Evolutionary conservation across 139 green algal species (phyloP).

Genomic region (Raphidocelis subcapitata): DNA sequence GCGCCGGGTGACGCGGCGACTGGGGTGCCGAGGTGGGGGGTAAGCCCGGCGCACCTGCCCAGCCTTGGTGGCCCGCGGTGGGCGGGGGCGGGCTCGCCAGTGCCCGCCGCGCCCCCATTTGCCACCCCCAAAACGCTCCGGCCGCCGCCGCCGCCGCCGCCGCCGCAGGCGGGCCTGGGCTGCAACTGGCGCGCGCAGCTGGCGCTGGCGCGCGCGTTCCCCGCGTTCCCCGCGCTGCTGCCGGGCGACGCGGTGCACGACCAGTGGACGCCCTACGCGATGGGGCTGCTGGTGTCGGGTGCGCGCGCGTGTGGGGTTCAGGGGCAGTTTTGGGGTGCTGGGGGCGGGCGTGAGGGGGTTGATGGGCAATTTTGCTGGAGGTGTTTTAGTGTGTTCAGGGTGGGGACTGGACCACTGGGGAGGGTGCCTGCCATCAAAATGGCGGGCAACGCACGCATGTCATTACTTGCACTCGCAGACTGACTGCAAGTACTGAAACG

Average conservation of each 20-base stretch:
- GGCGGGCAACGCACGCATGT: background rate
- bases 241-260: background rate
- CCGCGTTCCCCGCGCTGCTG: slow-evolving; percentile 30
- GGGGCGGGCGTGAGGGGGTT: no score
- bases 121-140: slow-evolving; percentile 18
- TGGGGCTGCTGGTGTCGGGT: slow-evolving; percentile 16
- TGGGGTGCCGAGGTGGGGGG: no score
- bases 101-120: slow-evolving; percentile 57
- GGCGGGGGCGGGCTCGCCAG: no score
- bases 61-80: no score
- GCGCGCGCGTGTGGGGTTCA: no score
- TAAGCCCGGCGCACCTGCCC: no score
- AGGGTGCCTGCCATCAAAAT: background rate
- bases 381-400: background rate
- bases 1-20: no score
- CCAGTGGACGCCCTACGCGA: slow-evolving; percentile 15
- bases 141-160: background rate
- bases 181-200: slow-evolving; percentile 30
- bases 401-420: no score
- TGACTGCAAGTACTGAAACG: slow-evolving; percentile 31
- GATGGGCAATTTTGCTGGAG: background rate
- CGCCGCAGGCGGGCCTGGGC: background rate
- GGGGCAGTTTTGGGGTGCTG: no score
- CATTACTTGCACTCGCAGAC: background rate
- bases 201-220: slow-evolving; percentile 39